Conservation (phyloP, 2,329 filamentous ascomycete genomes). For the Bipolaris victoriae region DNA sequence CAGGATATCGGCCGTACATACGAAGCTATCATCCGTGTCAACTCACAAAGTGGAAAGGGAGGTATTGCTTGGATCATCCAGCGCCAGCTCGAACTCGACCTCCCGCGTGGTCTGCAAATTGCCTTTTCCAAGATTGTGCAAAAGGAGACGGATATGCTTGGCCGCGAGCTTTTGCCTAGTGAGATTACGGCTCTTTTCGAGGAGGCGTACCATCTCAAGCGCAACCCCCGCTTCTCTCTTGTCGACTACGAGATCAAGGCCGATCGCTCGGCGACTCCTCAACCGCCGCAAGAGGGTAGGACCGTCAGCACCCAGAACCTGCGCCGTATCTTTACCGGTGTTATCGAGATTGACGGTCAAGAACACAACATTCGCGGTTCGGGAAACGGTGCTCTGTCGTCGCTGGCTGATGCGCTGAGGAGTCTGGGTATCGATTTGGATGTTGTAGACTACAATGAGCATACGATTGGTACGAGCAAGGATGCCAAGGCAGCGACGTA, state of each 20-base stretch:
- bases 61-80: constrained; percentile 94
- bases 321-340: constrained; percentile 81
- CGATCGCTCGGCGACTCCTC: constrained; percentile 79
- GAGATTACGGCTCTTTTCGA: constrained; percentile 93
- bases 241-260: constrained; percentile 90
- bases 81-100: constrained; percentile 84
- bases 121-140: constrained; percentile 91
- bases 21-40: constrained; percentile 97
- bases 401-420: constrained; percentile 80
- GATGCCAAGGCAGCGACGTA: constrained; percentile 94
- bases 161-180: constrained; percentile 79
- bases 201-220: constrained; percentile 80
- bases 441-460: constrained; percentile 94
- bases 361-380: constrained; percentile 80
- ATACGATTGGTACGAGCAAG: constrained; percentile 81
- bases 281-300: constrained; percentile 70
- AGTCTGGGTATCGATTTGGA: constrained; percentile 84
- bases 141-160: constrained; percentile 75
- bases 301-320: constrained; percentile 79
- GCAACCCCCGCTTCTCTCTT: constrained; percentile 82
- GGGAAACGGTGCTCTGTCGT: constrained; percentile 90
- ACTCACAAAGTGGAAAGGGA: constrained; percentile 94
- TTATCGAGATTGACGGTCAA: constrained; percentile 79
- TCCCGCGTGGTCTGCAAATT: constrained; percentile 89
- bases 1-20: constrained; percentile 95